phyloP scores from a whole-genome alignment of 345 rosid genomes.

The Brassica rapa region DNA sequence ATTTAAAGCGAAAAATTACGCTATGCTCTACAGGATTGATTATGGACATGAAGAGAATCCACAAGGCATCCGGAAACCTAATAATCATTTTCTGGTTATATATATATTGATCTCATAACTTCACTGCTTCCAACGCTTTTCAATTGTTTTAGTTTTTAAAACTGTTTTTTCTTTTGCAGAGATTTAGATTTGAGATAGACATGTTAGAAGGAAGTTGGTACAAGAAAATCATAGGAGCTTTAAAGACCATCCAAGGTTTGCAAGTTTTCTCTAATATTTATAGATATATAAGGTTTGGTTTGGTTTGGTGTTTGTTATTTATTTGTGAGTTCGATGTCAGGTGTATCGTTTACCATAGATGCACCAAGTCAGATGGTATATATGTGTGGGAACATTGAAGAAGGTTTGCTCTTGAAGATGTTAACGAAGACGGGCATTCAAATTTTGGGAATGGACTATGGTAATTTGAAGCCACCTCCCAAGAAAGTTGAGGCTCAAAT shows the following conservation, averaged over 20 bases:
- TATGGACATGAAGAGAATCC: constrained; percentile 40
- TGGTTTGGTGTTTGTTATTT: neutral
- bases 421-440: constrained; percentile 1
- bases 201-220: constrained; percentile 21
- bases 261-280: neutral
- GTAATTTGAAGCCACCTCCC: constrained; percentile 12
- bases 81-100: constrained; percentile 25
- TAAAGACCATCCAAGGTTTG: constrained; percentile 36
- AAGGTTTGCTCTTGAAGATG: constrained; percentile 34
- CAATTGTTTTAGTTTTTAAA: neutral
- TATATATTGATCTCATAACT: constrained; percentile 4
- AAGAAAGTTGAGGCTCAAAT: constrained; percentile 23
- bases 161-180: constrained; percentile 1
- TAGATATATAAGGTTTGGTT: neutral
- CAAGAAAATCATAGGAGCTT: constrained; percentile 22
- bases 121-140: neutral
- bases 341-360: constrained; percentile 33
- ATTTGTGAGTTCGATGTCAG: constrained; percentile 21
- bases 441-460: constrained; percentile 6
- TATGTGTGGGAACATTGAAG: constrained; percentile 30
- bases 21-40: constrained; percentile 17
- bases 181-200: constrained; percentile 11
- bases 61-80: constrained; percentile 25
- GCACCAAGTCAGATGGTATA: constrained; percentile 19
- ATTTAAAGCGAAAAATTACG: constrained; percentile 18